These are phyloP conservation scores for Beauveria sp. DNA, from an alignment of 2,329 filamentous ascomycete species.

Conservation along the genomic window DNA sequence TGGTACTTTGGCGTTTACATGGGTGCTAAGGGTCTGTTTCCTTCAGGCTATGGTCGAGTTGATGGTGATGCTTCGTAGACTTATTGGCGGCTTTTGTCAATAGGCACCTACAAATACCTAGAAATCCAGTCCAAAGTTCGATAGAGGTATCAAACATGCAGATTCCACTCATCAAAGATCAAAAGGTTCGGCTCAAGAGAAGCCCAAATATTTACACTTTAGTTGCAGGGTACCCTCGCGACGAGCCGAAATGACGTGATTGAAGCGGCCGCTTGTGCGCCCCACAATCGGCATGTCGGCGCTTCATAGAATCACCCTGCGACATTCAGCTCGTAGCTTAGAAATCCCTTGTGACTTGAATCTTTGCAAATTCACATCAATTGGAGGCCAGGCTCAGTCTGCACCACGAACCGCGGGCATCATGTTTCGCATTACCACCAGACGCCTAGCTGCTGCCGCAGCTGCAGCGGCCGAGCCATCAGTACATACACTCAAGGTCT, in stretches of 20 bases:
- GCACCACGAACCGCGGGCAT: neutral
- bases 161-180: no score
- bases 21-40: constrained; percentile 71
- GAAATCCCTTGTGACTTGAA: neutral
- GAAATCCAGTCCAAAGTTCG: neutral
- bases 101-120: neutral
- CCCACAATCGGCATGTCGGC: neutral
- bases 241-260: constrained; percentile 13
- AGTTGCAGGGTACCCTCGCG: neutral
- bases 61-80: constrained; percentile 21
- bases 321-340: neutral
- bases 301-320: neutral
- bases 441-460: constrained; percentile 47
- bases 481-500: constrained; percentile 62
- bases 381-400: neutral
- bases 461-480: constrained; percentile 41
- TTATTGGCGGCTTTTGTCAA: neutral
- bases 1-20: constrained; percentile 88
- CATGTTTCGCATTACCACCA: constrained; percentile 65
- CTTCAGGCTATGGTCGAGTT: constrained; percentile 63
- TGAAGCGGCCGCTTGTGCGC: neutral
- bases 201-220: neutral
- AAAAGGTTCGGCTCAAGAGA: neutral
- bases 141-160: neutral
- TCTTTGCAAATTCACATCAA: neutral